Percentiles rank a stretch among this genome's conserved stretches.
phyloP scores from a whole-genome alignment of 2,329 filamentous ascomycete species.

The Aspergillus sp. region DNA sequence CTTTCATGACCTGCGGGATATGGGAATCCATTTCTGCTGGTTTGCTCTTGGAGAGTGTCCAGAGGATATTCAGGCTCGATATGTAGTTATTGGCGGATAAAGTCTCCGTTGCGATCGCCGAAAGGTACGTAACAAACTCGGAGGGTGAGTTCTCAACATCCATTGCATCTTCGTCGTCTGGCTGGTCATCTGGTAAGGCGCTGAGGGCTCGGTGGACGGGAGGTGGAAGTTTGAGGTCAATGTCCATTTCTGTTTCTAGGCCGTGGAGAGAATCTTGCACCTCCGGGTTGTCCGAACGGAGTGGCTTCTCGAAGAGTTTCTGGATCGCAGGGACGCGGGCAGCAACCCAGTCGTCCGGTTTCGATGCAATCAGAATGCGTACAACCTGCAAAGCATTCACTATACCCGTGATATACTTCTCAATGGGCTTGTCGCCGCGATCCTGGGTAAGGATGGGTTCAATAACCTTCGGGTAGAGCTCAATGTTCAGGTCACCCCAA shows the following conservation, averaged over 20 bases:
- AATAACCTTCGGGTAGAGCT: slow-evolving; percentile 86
- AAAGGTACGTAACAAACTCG: slow-evolving; percentile 82
- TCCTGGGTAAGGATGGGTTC: slow-evolving; percentile 83
- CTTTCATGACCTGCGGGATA: slow-evolving; percentile 86
- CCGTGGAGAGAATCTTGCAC: slow-evolving; percentile 90
- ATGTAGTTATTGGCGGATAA: slow-evolving; percentile 79
- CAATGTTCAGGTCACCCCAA: slow-evolving; percentile 90
- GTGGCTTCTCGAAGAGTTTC: slow-evolving; percentile 83
- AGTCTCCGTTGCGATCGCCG: slow-evolving; percentile 81
- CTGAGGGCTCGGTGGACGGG: slow-evolving; percentile 81
- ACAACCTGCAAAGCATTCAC: slow-evolving; percentile 93
- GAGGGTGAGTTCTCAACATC: slow-evolving; percentile 75
- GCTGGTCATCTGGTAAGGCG: slow-evolving; percentile 76
- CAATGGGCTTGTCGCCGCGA: slow-evolving; percentile 77
- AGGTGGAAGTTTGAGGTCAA: slow-evolving; percentile 69
- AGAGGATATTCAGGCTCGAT: slow-evolving; percentile 88
- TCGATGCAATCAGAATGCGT: slow-evolving; percentile 82
- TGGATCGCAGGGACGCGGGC: slow-evolving; percentile 75
- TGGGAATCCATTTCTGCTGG: slow-evolving; percentile 88
- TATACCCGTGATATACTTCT: slow-evolving; percentile 81
- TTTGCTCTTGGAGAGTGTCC: slow-evolving; percentile 83
- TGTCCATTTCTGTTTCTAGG: slow-evolving; percentile 67
- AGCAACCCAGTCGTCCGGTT: slow-evolving; percentile 87
- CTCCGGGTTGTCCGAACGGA: slow-evolving; percentile 86
- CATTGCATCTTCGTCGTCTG: slow-evolving; percentile 79